These are phyloP conservation scores for Bonia amplexicaulis DNA, from an alignment of 176 grass and related monocot genomes.

Conservation along the genomic window DNA sequence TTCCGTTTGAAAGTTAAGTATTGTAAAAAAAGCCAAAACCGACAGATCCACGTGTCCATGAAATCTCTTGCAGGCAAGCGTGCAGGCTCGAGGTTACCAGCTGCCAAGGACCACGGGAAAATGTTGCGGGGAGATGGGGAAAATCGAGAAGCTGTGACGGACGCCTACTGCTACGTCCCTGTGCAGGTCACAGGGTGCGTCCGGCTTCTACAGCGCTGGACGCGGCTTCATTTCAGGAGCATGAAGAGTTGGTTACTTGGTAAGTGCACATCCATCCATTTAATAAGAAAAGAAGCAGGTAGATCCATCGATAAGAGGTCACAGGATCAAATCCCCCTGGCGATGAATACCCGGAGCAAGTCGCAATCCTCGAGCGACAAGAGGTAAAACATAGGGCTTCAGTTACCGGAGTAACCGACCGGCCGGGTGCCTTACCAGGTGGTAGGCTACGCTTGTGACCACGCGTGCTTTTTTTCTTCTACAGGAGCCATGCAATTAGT, in stretches of 20 bases:
- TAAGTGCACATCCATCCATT: background rate
- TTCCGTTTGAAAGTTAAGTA: too few species aligned
- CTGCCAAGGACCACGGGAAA: background rate
- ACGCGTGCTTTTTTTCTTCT: background rate
- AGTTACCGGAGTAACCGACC: background rate
- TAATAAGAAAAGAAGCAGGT: background rate
- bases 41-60: background rate
- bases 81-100: background rate
- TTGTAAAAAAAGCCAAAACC: too few species aligned
- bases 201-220: background rate
- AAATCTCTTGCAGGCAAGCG: background rate
- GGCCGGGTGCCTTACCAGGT: background rate
- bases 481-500: background rate
- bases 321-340: background rate
- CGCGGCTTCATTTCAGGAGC: background rate
- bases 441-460: background rate
- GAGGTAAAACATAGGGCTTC: background rate
- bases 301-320: background rate
- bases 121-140: background rate
- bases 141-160: background rate
- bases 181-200: background rate
- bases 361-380: too few species aligned
- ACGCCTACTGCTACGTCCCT: background rate
- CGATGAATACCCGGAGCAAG: too few species aligned
- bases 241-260: background rate